Base-by-base conservation (phyloP, 164 flowering plant species). In the Pachysandra terminalis region DNA sequence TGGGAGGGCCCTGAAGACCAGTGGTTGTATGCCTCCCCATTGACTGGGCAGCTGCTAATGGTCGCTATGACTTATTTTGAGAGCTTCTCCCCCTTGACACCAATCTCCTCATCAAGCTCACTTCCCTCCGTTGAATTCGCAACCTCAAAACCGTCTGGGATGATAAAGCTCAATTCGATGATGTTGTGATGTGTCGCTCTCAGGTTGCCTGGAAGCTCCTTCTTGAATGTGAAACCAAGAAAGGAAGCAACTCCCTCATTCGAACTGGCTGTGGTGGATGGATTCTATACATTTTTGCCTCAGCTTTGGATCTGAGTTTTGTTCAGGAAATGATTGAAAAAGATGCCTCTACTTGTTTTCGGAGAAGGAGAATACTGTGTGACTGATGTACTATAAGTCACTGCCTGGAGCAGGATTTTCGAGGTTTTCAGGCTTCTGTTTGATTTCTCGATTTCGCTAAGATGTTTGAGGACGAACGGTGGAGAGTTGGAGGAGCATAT, bases 1-100 rank as follows among this genome's bases (percentile, higher is more conserved):
- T 93, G 98, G 98, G 98, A 93, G 73, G 87, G 90, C 83, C 90
- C 93, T 0, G 92, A 97, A 23, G 91, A 93, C 68, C 98, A 93
- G 64, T 93, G 98, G 98, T 93, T 97, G 98, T 90, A 84, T 66
- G 98, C 96, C 13, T 81, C 95, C 2, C 98, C 0, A 85, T 93
- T 9, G 96, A 93, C 60, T 83, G 84, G 81, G 97, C 96, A 3
- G 96, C 98, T 9, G 97, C 98, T 35, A 93, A 89, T 72, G 98
- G 97, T 17, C 92, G 80, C 56, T 88, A 81, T 63, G 91, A 88
- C 49, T 53, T 90, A 10, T 96, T 93, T 55, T 74, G 81, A 8
- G 91, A 90, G 78, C 90, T 93, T n/a, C 91, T 93, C 63, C 82
- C 81, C 75, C 74, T 87, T 15, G 98, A 93, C 79, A 40, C 93